Evolutionary conservation across 1,139 yeast genomes (phyloP).

Genomic region (Kazachstania sp.): DNA sequence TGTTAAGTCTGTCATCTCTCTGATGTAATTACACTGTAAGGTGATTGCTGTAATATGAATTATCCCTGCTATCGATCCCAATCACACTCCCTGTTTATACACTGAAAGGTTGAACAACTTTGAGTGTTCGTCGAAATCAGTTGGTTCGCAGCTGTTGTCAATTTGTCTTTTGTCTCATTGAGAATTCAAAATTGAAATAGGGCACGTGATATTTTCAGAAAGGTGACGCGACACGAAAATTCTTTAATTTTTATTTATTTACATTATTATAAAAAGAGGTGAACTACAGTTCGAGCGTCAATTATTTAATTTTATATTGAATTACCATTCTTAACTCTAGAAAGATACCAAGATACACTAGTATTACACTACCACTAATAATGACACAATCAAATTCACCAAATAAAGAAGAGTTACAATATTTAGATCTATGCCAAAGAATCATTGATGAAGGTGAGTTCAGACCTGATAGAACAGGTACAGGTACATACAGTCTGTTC

Average conservation of each 20-base stretch:
- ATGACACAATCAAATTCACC: not conserved
- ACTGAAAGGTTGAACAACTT: too few species aligned
- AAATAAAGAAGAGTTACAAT: constrained; percentile 63
- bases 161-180: not conserved
- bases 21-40: not conserved
- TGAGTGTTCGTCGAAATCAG: too few species aligned
- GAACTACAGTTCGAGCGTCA: not conserved
- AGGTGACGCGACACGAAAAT: not conserved
- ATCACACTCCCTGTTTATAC: too few species aligned
- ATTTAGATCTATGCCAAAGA: constrained; percentile 67
- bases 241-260: not conserved
- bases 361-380: not conserved
- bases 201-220: not conserved
- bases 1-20: constrained; percentile 45
- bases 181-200: not conserved
- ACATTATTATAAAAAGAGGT: not conserved
- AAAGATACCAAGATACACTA: too few species aligned
- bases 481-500: constrained; percentile 86
- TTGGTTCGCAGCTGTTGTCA: not conserved
- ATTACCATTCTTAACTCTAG: not conserved
- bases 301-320: not conserved
- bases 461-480: constrained; percentile 94
- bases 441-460: constrained; percentile 80
- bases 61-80: too few species aligned
- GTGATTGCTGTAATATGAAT: not conserved